Evolutionary conservation across 345 rosid species (phyloP), one percentile per base, ranked within the genome.

Genomic region (Litchi chinensis): DNA sequence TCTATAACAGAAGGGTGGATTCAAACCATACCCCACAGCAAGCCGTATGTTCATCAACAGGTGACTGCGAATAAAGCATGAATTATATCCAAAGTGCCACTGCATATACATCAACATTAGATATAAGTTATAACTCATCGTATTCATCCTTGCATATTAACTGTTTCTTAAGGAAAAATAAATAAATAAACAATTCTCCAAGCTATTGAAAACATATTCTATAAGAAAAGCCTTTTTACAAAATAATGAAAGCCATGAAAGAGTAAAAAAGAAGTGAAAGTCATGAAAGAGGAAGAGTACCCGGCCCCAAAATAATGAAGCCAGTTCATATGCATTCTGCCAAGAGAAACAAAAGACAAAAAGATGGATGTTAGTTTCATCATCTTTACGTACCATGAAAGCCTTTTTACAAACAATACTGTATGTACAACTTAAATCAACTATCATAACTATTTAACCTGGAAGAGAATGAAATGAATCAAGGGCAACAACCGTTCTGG

Each of bases 291-390:
- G 85, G 44, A 78, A n/a, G 70, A n/a, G 70, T 92, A 93, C 99
- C 99, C 97, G 93, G 76, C 90, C 91, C 99, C 99, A 93, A 84
- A 93, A 92, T 88, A 93, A 93, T 1, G 98, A 92, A 73, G 99
- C 98, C 85, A 95, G 77, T 67, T 95, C 99, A 65, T 93, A 95
- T 26, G 99, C 28, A 26, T 26, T 26, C 28, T 26, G 28, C 28
- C 28, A 26, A 26, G 28, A 26, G 28, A 26, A 26, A 26, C 28
- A 26, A 26, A 26, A 26, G 28, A 26, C 28, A 26, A 26, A 26
- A 26, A 26, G 28, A 26, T 26, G 28, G 28, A 26, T 26, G 28
- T 26, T 26, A 26, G 28, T 26, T 26, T 26, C 28, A 26, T 26
- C 28, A 26, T 26, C 28, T 26, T 26, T 26, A 26, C 28, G 1